Conservation (phyloP, 2,329 filamentous ascomycete species). For the Ophiostoma australiae region DNA sequence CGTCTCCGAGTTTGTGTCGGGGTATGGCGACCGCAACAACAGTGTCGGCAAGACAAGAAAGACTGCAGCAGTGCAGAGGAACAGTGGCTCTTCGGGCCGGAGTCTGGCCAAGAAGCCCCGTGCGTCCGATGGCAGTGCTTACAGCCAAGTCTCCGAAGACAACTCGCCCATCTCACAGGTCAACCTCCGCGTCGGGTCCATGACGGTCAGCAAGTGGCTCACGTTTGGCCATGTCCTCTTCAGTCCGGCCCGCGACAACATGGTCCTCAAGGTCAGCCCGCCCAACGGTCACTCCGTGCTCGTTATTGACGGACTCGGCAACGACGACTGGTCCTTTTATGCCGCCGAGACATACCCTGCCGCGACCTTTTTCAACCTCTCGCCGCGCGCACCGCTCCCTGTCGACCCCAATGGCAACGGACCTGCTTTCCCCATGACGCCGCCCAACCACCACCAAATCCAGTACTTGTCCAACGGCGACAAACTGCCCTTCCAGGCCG, state of each 20-base stretch:
- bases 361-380: constrained; percentile 72
- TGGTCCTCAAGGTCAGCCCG: constrained; percentile 47
- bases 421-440: constrained; percentile 36
- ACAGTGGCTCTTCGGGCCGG: constrained; percentile 33
- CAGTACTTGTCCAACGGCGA: constrained; percentile 58
- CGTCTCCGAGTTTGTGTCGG: constrained; percentile 40
- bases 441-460: constrained; percentile 70
- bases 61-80: constrained; percentile 27
- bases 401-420: constrained; percentile 34
- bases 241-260: constrained; percentile 69
- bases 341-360: constrained; percentile 73
- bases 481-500: constrained; percentile 68
- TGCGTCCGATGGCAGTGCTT: constrained; percentile 43
- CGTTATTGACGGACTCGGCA: constrained; percentile 78
- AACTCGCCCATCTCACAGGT: constrained; percentile 64
- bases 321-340: constrained; percentile 83
- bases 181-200: constrained; percentile 71
- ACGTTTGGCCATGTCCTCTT: constrained; percentile 80
- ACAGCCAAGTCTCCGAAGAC: constrained; percentile 49
- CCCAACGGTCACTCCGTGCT: constrained; percentile 61
- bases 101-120: constrained; percentile 28
- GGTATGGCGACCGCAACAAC: constrained; percentile 37
- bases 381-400: constrained; percentile 51
- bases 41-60: constrained; percentile 27
- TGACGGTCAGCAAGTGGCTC: constrained; percentile 84